Evolutionary conservation across 2,329 filamentous ascomycete species (phyloP).

Genomic region (Calonectria montana): DNA sequence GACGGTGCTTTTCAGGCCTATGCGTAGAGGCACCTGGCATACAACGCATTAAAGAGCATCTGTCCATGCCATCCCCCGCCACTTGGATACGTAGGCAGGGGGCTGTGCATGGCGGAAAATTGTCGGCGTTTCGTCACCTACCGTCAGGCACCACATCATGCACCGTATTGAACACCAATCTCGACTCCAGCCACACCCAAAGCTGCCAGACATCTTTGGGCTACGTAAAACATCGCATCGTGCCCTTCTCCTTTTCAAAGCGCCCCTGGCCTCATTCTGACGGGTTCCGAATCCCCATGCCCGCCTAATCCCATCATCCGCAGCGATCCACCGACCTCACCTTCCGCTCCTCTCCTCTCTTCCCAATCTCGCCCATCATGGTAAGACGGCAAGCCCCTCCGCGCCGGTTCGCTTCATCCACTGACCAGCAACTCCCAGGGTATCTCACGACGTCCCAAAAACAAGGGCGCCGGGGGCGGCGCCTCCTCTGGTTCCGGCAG

Average conservation of each 20-base stretch:
- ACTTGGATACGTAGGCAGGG: constrained; percentile 42
- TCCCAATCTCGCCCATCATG: constrained; percentile 43
- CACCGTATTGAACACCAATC: constrained; percentile 36
- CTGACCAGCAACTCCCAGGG: constrained; percentile 41
- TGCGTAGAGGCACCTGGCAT: background rate
- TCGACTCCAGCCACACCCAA: constrained; percentile 44
- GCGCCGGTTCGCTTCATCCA: constrained; percentile 28
- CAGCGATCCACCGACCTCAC: constrained; percentile 28
- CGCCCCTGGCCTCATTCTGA: constrained; percentile 18
- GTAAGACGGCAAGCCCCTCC: constrained; percentile 42
- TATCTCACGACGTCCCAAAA: constrained; percentile 55
- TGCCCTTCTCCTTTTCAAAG: constrained; percentile 24
- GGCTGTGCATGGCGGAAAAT: constrained; percentile 50
- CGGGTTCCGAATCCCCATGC: constrained; percentile 40
- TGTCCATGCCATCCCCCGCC: constrained; percentile 31
- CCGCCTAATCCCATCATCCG: constrained; percentile 31
- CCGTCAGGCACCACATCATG: constrained; percentile 48
- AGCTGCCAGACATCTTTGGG: constrained; percentile 36
- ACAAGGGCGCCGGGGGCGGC: constrained; percentile 52
- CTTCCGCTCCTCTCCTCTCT: constrained; percentile 30
- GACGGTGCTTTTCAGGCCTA: background rate
- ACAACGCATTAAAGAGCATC: constrained; percentile 12
- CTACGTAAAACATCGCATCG: constrained; percentile 38
- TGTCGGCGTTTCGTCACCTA: constrained; percentile 49
- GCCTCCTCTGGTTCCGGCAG: constrained; percentile 52